These are phyloP conservation scores for Phytophthora pinifolia DNA, from an alignment of 352 stramenopile species.

Conservation along the genomic window DNA sequence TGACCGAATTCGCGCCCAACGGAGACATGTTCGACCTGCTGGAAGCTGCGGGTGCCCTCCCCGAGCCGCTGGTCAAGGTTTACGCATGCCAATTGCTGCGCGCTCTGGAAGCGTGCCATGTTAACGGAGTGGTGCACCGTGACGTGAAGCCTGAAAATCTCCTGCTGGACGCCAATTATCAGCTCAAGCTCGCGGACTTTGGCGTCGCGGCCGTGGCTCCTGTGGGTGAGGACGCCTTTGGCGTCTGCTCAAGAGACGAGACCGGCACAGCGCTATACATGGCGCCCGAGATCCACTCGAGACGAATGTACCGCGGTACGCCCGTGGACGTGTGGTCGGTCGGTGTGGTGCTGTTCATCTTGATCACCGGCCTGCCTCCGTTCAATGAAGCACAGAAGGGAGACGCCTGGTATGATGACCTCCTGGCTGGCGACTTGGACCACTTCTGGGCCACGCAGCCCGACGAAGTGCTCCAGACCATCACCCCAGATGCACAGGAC, in stretches of 20 bases:
- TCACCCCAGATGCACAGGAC: conserved; percentile 60
- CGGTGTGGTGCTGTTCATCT: conserved; percentile 91
- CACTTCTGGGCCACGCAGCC: conserved; percentile 63
- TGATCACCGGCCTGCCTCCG: conserved; percentile 87
- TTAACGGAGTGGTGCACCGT: conserved; percentile 72
- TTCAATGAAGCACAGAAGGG: conserved; percentile 74
- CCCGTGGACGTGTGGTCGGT: conserved; percentile 89
- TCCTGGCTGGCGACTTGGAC: conserved; percentile 48
- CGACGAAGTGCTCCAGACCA: conserved; percentile 27
- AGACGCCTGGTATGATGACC: conserved; percentile 79
- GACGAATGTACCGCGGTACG: conserved; percentile 65
- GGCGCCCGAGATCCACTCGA: conserved; percentile 76
- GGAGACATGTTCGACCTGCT: conserved; percentile 88
- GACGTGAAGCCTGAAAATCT: conserved; percentile 93
- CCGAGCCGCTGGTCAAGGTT: conserved; percentile 53
- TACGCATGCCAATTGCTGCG: conserved; percentile 80
- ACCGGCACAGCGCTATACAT: conserved; percentile 89
- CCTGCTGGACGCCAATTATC: conserved; percentile 75
- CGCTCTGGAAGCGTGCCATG: conserved; percentile 75
- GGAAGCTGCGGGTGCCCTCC: conserved; percentile 61
- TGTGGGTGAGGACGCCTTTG: conserved; percentile 15
- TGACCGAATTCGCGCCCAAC: conserved; percentile 75
- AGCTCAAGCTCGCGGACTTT: conserved; percentile 94
- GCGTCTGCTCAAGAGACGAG: conserved; percentile 45
- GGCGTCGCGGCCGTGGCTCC: conserved; percentile 80